Evolutionary conservation across 495 filamentous ascomycete genomes (phyloP).

Genomic region (Tuber borchii): DNA sequence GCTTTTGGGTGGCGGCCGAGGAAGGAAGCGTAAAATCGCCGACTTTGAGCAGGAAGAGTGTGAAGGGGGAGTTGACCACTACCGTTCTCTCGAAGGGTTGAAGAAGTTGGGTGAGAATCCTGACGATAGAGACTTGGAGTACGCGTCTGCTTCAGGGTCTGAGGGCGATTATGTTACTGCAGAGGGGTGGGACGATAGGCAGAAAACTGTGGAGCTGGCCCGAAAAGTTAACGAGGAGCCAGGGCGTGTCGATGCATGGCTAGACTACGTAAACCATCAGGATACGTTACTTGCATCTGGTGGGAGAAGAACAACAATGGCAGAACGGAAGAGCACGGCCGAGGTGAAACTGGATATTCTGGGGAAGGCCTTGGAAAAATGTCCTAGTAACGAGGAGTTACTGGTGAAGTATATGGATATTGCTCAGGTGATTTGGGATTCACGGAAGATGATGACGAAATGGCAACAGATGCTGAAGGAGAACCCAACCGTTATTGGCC

Average conservation of each 20-base stretch:
- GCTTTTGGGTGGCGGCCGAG: conserved; percentile 41
- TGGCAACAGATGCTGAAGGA: conserved; percentile 59
- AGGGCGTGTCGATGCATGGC: conserved; percentile 63
- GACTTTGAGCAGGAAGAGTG: conserved; percentile 30
- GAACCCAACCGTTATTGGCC: conserved; percentile 52
- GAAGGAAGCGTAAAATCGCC: conserved; percentile 33
- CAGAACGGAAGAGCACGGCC: conserved; percentile 61
- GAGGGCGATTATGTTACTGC: conserved; percentile 44
- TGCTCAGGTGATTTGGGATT: conserved; percentile 65
- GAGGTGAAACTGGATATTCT: conserved; percentile 77
- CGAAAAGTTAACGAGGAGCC: conserved; percentile 57
- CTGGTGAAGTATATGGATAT: conserved; percentile 64
- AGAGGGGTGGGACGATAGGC: conserved; percentile 44
- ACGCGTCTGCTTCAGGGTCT: conserved; percentile 48
- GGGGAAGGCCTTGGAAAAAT: conserved; percentile 63
- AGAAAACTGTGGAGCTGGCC: conserved; percentile 54
- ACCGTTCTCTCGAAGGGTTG: conserved; percentile 65
- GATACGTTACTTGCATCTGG: conserved; percentile 53
- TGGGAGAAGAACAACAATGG: conserved; percentile 48
- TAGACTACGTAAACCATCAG: conserved; percentile 69
- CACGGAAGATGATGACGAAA: conserved; percentile 52
- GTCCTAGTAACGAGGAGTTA: conserved; percentile 51
- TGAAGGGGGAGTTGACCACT: conserved; percentile 53
- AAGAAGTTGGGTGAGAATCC: conserved; percentile 47
- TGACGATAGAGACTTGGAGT: conserved; percentile 53